Evolutionary conservation across 2,329 filamentous ascomycete genomes (phyloP), one percentile per base, ranked within the genome.

Genomic region (Exophiala spinifera): DNA sequence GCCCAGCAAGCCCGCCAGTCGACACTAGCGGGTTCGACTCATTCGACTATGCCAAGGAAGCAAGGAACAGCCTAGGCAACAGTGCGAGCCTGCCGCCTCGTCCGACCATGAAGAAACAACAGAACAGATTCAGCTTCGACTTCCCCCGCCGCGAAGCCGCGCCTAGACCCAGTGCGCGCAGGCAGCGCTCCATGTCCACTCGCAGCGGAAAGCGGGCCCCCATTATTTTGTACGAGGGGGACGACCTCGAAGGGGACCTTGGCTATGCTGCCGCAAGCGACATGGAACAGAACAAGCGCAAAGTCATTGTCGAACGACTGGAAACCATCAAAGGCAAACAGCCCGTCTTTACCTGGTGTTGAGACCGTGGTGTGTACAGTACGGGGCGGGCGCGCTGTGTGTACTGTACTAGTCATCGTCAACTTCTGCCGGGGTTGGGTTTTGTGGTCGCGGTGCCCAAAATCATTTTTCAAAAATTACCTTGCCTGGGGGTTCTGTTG

Each of bases 321-420:
- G 94, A 99, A 77, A 88, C 92, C 56, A 94, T 99, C 59, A 97
- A 97, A 79, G 89, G 86, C 68, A 88, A 87, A 69, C 95, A 95
- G 68, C 94, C 94, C 1, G 91, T 99, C 28, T 99, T 99, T 72
- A 96, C 89, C 42, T 99, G 94, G 89, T 99, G 94, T 77, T 97
- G 76, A 76, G 36, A 25, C 3, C 7, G 23, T 25, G 23, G 23
- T 25, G 23, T 25, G 23, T 25, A n/a, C n/a, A n/a, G n/a, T n/a
- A n/a, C n/a, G n/a, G n/a, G n/a, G 1, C 4, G 10, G 15, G n/a
- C 13, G 17, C 13, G 8, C 14, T 8, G 19, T 3, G n/a, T 19
- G 14, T 17, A 25, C 8, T 25, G 4, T n/a, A n/a, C 34, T 37
- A 5, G 15, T 37, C 34, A 8, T 37, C 15, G 34, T 37, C 4